Percentiles rank a stretch among this genome's conserved stretches.
Evolutionary conservation across 2,329 filamentous ascomycete genomes (phyloP).

Genomic region (Fusarium hainanense): DNA sequence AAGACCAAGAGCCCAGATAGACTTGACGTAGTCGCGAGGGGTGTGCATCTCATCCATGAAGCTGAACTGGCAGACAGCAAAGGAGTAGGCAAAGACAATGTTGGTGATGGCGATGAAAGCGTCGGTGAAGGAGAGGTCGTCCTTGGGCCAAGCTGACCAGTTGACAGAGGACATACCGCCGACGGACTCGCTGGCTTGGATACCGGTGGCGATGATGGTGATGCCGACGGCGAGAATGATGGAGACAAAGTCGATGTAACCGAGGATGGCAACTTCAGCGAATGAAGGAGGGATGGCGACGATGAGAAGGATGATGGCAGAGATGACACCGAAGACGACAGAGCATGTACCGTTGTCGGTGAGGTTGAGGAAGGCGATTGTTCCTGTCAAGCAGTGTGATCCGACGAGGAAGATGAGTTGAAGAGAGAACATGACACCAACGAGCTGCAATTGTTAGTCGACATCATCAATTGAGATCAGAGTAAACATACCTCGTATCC

Average conservation of each 20-base stretch:
- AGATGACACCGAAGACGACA: conserved; percentile 58
- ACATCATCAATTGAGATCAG: background rate
- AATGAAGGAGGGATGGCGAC: conserved; percentile 62
- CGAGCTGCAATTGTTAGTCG: conserved; percentile 48
- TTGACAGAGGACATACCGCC: conserved; percentile 50
- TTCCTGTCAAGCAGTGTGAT: conserved; percentile 77
- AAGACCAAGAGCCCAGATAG: conserved; percentile 70
- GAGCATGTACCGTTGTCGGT: conserved; percentile 65
- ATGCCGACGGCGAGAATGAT: conserved; percentile 72
- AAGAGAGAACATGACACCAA: conserved; percentile 70
- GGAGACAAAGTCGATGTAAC: conserved; percentile 68
- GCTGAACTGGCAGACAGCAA: conserved; percentile 63
- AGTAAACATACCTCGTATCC: conserved; percentile 61
- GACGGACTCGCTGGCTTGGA: conserved; percentile 51
- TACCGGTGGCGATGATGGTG: conserved; percentile 73
- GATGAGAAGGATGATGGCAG: conserved; percentile 58
- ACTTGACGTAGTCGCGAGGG: conserved; percentile 60
- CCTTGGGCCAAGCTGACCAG: conserved; percentile 61
- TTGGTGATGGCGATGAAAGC: conserved; percentile 72
- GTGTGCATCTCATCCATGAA: conserved; percentile 67
- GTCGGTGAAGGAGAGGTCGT: conserved; percentile 60
- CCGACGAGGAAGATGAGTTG: conserved; percentile 77
- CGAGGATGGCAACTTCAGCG: conserved; percentile 61
- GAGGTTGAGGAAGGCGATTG: conserved; percentile 74
- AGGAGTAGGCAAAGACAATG: conserved; percentile 77